Conservation (phyloP, 1,284 basidiomycete genomes). For the Heliocybe sulcata region DNA sequence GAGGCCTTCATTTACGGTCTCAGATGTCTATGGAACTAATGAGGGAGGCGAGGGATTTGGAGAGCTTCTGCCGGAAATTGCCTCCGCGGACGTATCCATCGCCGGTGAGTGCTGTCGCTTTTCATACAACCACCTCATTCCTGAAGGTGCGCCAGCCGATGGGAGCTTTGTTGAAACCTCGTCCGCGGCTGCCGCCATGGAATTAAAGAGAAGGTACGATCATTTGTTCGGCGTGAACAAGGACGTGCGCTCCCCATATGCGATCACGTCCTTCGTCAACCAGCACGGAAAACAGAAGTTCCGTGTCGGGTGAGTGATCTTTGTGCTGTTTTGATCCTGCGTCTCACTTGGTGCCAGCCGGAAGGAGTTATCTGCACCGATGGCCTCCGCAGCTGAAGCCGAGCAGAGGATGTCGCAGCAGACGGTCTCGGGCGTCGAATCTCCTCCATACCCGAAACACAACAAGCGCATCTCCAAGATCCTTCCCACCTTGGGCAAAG, state of each 20-base stretch:
- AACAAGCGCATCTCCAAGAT: neutral
- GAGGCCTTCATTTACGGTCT: constrained; percentile 35
- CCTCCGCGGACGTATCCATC: constrained; percentile 50
- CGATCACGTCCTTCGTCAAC: constrained; percentile 70
- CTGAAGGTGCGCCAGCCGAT: constrained; percentile 38
- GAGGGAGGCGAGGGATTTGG: constrained; percentile 13
- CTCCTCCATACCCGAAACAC: neutral
- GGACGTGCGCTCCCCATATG: constrained; percentile 65
- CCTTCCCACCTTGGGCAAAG: neutral
- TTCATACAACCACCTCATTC: constrained; percentile 5
- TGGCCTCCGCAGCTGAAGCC: neutral
- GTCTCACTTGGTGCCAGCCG: constrained; percentile 23
- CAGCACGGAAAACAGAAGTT: constrained; percentile 71
- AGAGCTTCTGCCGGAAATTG: constrained; percentile 38
- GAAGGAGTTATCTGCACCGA: constrained; percentile 44
- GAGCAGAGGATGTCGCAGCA: neutral
- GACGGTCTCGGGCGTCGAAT: neutral
- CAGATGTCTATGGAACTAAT: constrained; percentile 24
- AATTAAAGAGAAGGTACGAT: constrained; percentile 70
- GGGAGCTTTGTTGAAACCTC: constrained; percentile 73
- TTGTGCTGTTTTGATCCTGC: neutral
- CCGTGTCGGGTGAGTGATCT: constrained; percentile 56
- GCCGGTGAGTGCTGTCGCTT: constrained; percentile 40
- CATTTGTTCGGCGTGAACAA: constrained; percentile 56
- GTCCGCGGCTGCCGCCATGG: constrained; percentile 62